phyloP scores from a whole-genome alignment of 2,329 filamentous ascomycete species.

The Verticillium longisporum region DNA sequence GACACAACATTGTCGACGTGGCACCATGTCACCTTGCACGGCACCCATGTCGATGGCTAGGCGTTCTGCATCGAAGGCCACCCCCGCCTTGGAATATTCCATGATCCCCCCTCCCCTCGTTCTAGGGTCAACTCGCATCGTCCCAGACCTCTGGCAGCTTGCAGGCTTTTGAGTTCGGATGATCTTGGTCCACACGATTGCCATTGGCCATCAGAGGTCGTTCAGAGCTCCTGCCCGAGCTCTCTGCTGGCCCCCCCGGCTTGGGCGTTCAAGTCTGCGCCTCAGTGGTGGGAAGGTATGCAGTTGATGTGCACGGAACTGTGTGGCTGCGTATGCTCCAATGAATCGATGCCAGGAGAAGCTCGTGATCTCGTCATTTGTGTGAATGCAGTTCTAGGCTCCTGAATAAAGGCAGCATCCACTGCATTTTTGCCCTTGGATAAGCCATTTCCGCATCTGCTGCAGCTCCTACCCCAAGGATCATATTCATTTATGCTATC shows the following conservation, averaged over 20 bases:
- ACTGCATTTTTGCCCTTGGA: neutral
- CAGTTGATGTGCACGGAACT: neutral
- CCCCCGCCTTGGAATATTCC: neutral
- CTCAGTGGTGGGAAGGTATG: neutral
- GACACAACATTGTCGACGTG: neutral
- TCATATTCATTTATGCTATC: neutral
- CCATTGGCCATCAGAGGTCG: neutral
- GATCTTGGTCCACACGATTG: neutral
- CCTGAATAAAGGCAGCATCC: neutral
- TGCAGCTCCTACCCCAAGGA: neutral
- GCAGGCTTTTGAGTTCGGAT: neutral
- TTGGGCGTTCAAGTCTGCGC: neutral
- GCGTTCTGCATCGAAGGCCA: neutral
- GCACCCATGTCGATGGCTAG: neutral
- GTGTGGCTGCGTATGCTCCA: neutral
- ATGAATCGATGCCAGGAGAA: neutral
- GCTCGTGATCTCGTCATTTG: neutral
- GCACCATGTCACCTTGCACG: neutral
- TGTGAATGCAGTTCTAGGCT: neutral
- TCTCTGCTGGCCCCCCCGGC: neutral
- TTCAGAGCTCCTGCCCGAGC: neutral
- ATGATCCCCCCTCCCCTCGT: neutral
- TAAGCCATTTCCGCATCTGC: neutral
- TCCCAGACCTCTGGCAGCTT: neutral
- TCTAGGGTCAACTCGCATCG: neutral